A percentile compares a stretch with the other conserved stretches of the same genome.
Conservation (phyloP, 2,329 filamentous ascomycete species). For the Atkinsonella texensis region DNA sequence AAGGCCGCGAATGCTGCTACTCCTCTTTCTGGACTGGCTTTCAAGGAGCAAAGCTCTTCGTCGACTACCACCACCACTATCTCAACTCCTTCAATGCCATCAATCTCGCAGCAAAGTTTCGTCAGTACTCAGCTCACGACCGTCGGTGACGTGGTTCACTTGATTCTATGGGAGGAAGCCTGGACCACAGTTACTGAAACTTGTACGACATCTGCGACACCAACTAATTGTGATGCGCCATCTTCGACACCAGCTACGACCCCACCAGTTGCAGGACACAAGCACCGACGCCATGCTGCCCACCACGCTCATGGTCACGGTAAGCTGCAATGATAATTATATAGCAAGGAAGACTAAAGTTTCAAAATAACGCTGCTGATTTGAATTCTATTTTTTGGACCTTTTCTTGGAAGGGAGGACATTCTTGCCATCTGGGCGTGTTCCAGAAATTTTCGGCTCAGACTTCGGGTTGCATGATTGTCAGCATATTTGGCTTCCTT, state of each 20-base stretch:
- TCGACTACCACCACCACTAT: conserved; percentile 7
- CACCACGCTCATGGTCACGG: conserved; percentile 29
- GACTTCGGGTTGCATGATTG: conserved; percentile 20
- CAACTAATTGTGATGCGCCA: conserved; percentile 20
- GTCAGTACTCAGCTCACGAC: conserved; percentile 43
- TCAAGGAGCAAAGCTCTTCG: conserved; percentile 19
- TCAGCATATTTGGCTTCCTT: conserved; percentile 21
- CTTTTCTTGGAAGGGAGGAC: conserved; percentile 5
- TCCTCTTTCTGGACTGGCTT: conserved; percentile 31
- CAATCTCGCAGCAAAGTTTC: conserved; percentile 18
- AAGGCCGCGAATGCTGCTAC: conserved; percentile 19
- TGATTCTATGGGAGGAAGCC: conserved; percentile 46
- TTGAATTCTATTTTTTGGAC: conserved; percentile 4
- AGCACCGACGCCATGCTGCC: conserved; percentile 17
- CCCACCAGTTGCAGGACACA: conserved; percentile 8
- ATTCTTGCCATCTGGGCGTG: conserved; percentile 23
- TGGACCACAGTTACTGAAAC: conserved; percentile 38
- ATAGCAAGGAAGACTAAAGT: conserved; percentile 4
- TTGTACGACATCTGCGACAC: conserved; percentile 21
- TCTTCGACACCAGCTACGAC: conserved; percentile 18
- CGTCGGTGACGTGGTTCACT: conserved; percentile 35
- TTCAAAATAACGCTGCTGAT: conserved; percentile 10
- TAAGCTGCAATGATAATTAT: conserved; percentile 14
- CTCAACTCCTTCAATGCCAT: conserved; percentile 7
- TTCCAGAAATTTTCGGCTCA: conserved; percentile 18